Evolutionary conservation across 805 yeast species (phyloP), one percentile per base, ranked within the genome.

Genomic region (Monosporozyma aquatica): DNA sequence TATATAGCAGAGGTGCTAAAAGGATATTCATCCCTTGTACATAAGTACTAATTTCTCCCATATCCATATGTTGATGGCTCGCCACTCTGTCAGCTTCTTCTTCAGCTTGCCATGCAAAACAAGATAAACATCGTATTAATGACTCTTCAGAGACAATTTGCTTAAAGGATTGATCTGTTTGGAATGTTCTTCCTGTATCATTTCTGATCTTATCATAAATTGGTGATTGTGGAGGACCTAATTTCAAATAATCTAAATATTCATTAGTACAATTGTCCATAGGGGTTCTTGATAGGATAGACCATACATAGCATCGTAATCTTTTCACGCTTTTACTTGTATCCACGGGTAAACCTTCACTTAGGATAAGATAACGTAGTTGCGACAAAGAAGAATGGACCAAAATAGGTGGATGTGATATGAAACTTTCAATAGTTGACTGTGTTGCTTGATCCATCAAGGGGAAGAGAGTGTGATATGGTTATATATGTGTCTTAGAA

Each of bases 1-100:
- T 71, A 56, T 76, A 87, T 14, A 87, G 72, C 43, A 87, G 74
- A 1, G 96, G 95, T 0, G 95, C 96, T 20, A 82, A 72, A 18
- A 87, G 60, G 0, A 87, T 87, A 57, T 87, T 87, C 82, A 89
- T 77, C 2, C 96, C 96, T 58, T 87, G 96, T n/a, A 87, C 95
- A 55, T 86, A 86, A 0, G 68, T 51, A 40, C 59, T 51, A 23
- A 55, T 49, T 13, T 40, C 26, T n/a, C n/a, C n/a, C n/a, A n/a
- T n/a, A n/a, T n/a, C n/a, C n/a, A n/a, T n/a, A n/a, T n/a, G n/a
- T n/a, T n/a, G n/a, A n/a, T n/a, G n/a, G n/a, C n/a, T n/a, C n/a
- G n/a, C n/a, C 3, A 37, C 29, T 26, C 38, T 44, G 11, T 28
- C 38, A 3, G 44, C 43, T 13, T 38, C 17, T 26, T 52, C 55